Evolutionary conservation across 2,329 filamentous ascomycete genomes (phyloP), one percentile per base, ranked within the genome.

Genomic region (Xylariaceae sp.): DNA sequence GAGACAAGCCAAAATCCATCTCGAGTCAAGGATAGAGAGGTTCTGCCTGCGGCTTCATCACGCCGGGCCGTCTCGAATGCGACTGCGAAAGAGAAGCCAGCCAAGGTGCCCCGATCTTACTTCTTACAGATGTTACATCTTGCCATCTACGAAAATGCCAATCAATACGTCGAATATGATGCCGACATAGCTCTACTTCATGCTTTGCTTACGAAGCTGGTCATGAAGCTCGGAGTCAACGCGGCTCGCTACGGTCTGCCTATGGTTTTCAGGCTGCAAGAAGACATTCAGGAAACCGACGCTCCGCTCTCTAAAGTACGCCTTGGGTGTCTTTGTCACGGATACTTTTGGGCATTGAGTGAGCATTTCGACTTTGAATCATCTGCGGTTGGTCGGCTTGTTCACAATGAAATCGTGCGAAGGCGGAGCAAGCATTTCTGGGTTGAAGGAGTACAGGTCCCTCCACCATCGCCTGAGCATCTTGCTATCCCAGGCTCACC

Each of bases 221-320:
- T 90, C 9, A 78, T 83, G 52, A 85, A 84, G 51, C 78, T 97
- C 1, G 92, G 93, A 4, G 83, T 96, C 46, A 96, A 97, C 66
- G 88, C 90, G 14, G 81, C 81, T 5, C 82, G 87, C 52, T 87
- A 82, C 62, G 90, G 91, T 0, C 71, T 97, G 36, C 90, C 92
- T 2, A 96, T 97, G 91, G 80, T 96, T 11, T 84, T 95, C 68
- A 83, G 88, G 42, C 78, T 97, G 1, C 92, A 97, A 68, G 90
- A 96, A 63, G 90, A 94, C 57, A 88, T 94, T 31, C 78, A 83
- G 50, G 80, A 82, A 7, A 76, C 85, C 3, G 83, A 86, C 43
- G 80, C 80, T 19, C 83, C 87, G 0, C 69, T 83, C 40, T 81
- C 86, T 31, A 94, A 93, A 66, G 82, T 96, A 38, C 87, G 89